Conservation (phyloP, 352 stramenopile genomes). For the Phytophthora agathidicida region DNA sequence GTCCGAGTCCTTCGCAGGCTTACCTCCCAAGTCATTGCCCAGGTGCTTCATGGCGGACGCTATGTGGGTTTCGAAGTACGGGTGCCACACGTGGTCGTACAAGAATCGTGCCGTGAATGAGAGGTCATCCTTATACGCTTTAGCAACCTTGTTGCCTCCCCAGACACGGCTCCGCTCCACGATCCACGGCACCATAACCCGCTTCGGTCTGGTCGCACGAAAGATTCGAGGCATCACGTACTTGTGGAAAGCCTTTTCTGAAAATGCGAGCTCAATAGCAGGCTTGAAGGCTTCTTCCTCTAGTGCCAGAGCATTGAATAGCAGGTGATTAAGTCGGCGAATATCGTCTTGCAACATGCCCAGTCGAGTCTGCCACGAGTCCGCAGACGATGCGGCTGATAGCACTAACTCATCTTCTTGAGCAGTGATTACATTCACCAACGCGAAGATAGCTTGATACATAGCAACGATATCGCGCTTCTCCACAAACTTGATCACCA, state of each 20-base stretch:
- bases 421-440: conserved; percentile 60
- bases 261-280: conserved; percentile 70
- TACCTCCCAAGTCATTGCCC: conserved; percentile 45
- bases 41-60: conserved; percentile 77
- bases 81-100: conserved; percentile 82
- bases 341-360: conserved; percentile 70
- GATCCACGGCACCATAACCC: conserved; percentile 82
- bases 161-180: conserved; percentile 77
- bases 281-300: conserved; percentile 73
- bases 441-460: conserved; percentile 69
- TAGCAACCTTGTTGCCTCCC: conserved; percentile 62
- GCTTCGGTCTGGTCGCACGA: conserved; percentile 64
- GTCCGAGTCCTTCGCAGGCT: conserved; percentile 31
- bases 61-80: conserved; percentile 73
- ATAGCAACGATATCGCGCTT: conserved; percentile 67
- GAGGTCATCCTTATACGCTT: conserved; percentile 74
- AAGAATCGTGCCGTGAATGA: conserved; percentile 78
- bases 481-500: conserved; percentile 63
- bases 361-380: conserved; percentile 54
- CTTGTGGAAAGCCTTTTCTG: conserved; percentile 66
- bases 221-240: conserved; percentile 84
- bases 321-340: conserved; percentile 69
- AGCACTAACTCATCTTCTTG: conserved; percentile 65
- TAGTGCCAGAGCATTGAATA: conserved; percentile 68
- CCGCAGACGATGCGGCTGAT: conserved; percentile 48